Conservation (phyloP, 495 filamentous ascomycete species). For the Penicillium taxi region DNA sequence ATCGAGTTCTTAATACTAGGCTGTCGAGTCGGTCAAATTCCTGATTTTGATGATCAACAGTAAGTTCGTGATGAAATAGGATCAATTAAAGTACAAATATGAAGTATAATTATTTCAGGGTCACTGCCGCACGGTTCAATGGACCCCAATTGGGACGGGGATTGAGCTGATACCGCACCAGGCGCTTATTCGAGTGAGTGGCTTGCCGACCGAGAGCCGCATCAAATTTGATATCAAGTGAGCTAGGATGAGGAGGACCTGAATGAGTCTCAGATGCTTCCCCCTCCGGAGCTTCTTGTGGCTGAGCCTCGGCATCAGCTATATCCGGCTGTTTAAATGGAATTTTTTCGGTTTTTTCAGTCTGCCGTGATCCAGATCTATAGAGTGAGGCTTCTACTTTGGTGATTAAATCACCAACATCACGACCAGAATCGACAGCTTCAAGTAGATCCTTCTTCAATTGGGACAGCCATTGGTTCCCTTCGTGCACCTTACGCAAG, state of each 20-base stretch:
- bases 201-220: constrained; percentile 64
- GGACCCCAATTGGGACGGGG: constrained; percentile 91
- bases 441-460: constrained; percentile 32
- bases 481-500: constrained; percentile 11
- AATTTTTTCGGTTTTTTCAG: constrained; percentile 5
- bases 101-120: not conserved
- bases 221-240: constrained; percentile 70
- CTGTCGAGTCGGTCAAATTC: no score
- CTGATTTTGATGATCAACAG: no score
- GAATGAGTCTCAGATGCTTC: not conserved
- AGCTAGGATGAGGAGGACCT: constrained; percentile 20
- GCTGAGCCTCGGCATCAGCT: constrained; percentile 2
- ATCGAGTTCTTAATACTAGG: no score
- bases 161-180: constrained; percentile 81
- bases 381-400: constrained; percentile 43
- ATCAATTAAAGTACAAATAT: not conserved
- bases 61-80: no score
- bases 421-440: constrained; percentile 27
- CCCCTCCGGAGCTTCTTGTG: not conserved
- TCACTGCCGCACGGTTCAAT: constrained; percentile 56
- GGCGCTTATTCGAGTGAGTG: constrained; percentile 42
- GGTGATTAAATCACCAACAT: constrained; percentile 31
- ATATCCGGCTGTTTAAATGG: constrained; percentile 3
- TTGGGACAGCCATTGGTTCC: constrained; percentile 16
- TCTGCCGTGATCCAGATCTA: constrained; percentile 23